Evolutionary conservation across 306 rosid species (phyloP).

Genomic region (Castanea sativa): DNA sequence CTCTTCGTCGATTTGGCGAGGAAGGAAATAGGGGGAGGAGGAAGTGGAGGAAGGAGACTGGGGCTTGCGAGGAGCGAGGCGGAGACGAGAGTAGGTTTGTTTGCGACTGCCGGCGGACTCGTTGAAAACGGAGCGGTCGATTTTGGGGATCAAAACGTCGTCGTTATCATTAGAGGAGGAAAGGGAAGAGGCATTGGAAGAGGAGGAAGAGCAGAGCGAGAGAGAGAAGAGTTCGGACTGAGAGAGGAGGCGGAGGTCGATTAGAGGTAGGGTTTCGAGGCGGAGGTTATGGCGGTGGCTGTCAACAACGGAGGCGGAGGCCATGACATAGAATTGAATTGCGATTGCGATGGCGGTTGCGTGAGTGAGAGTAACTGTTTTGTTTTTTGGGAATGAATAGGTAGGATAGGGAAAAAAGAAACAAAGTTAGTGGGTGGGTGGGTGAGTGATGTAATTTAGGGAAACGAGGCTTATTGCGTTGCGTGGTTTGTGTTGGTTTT

Average conservation of each 20-base stretch:
- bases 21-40: slow-evolving; percentile 24
- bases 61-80: slow-evolving; percentile 58
- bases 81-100: slow-evolving; percentile 84
- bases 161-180: slow-evolving; percentile 35
- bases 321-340: slow-evolving; percentile 45
- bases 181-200: slow-evolving; percentile 8
- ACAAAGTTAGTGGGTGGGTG: background rate
- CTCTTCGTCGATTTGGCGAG: slow-evolving; percentile 38
- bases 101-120: slow-evolving; percentile 95
- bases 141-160: slow-evolving; percentile 59
- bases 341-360: background rate
- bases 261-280: slow-evolving; percentile 38
- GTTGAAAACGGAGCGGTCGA: slow-evolving; percentile 88
- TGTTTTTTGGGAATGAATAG: too few relatives aligned
- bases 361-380: too few relatives aligned
- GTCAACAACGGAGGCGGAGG: slow-evolving; percentile 36
- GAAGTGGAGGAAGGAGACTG: slow-evolving; percentile 25
- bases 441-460: background rate
- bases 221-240: slow-evolving; percentile 70
- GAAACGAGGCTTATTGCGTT: background rate
- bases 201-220: slow-evolving; percentile 45
- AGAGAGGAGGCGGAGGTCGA: slow-evolving; percentile 70
- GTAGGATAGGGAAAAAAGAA: background rate
- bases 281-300: slow-evolving; percentile 23
- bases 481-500: too few relatives aligned